Conservation (phyloP, 2,329 filamentous ascomycete species). For the Thermochaetoides dissita region DNA sequence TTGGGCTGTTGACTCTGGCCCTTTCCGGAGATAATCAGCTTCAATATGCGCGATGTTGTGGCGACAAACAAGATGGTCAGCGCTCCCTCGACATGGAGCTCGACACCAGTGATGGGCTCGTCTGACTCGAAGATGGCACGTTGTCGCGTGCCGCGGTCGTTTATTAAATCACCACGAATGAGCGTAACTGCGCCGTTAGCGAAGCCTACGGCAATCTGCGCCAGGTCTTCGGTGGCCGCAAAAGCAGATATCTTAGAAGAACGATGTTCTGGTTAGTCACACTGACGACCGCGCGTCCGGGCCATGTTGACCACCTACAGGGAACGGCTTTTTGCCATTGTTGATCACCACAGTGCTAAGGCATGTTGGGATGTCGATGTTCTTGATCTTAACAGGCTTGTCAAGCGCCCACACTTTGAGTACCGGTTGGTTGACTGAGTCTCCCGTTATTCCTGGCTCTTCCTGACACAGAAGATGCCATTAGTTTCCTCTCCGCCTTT, state of each 20-base stretch:
- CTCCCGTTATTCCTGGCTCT: constrained; percentile 63
- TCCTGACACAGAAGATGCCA: constrained; percentile 36
- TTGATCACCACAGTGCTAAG: constrained; percentile 74
- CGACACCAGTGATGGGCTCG: constrained; percentile 85
- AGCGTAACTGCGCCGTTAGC: constrained; percentile 90
- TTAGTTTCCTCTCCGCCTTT: constrained; percentile 9
- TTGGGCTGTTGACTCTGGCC: constrained; percentile 82
- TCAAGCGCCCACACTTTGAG: constrained; percentile 97
- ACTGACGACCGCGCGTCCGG: neutral
- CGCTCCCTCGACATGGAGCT: constrained; percentile 49
- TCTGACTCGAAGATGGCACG: constrained; percentile 92
- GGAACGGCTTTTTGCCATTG: constrained; percentile 84
- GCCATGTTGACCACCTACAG: constrained; percentile 37
- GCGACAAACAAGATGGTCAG: constrained; percentile 77
- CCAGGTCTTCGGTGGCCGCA: constrained; percentile 71
- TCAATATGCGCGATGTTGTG: constrained; percentile 77
- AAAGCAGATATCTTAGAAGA: constrained; percentile 63
- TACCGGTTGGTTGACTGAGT: constrained; percentile 73
- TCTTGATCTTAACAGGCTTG: constrained; percentile 85
- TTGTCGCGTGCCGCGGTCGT: constrained; percentile 88
- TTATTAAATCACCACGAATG: constrained; percentile 83
- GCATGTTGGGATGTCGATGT: constrained; percentile 77
- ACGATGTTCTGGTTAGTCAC: neutral
- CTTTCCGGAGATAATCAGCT: constrained; percentile 71
- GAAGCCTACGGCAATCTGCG: constrained; percentile 88